These are phyloP conservation scores for Ophiostoma populinum DNA, from an alignment of 2,329 filamentous ascomycete species.

Conservation along the genomic window DNA sequence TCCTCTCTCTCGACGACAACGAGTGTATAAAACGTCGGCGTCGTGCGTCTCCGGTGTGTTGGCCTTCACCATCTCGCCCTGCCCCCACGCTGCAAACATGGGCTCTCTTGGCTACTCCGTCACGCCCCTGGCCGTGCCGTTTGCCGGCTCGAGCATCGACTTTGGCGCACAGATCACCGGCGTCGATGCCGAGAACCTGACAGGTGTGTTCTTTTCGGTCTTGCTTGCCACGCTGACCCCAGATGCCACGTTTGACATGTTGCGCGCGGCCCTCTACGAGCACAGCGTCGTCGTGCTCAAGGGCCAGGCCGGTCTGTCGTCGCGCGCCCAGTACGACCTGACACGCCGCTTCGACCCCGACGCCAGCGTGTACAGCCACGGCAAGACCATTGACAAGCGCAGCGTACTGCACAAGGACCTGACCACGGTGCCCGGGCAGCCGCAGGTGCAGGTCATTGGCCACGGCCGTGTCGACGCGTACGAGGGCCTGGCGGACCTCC, in stretches of 20 bases:
- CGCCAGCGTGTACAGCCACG: slow-evolving; percentile 49
- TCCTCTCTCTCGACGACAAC: no score
- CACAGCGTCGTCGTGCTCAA: slow-evolving; percentile 57
- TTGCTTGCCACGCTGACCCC: slow-evolving; percentile 2
- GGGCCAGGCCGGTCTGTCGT: slow-evolving; percentile 42
- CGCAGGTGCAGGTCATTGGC: slow-evolving; percentile 64
- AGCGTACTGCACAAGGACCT: slow-evolving; percentile 60
- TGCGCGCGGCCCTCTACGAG: slow-evolving; percentile 47
- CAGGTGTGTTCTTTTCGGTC: slow-evolving; percentile 21
- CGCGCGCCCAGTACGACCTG: slow-evolving; percentile 54
- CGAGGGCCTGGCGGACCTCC: slow-evolving; percentile 51
- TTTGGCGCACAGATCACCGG: slow-evolving; percentile 44
- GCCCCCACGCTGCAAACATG: slow-evolving; percentile 2
- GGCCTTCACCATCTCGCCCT: not conserved
- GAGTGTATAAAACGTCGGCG: no score
- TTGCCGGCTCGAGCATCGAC: slow-evolving; percentile 20
- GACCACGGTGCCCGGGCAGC: slow-evolving; percentile 65
- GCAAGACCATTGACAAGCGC: slow-evolving; percentile 51
- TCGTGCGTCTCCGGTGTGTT: no score
- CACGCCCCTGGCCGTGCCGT: slow-evolving; percentile 5
- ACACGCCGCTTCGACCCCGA: slow-evolving; percentile 56
- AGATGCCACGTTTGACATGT: slow-evolving; percentile 46
- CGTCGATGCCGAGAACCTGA: slow-evolving; percentile 41
- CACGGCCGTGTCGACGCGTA: slow-evolving; percentile 53
- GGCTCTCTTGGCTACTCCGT: slow-evolving; percentile 7